Evolutionary conservation across 805 yeast species (phyloP).

Genomic region (Torulaspora quercuum): DNA sequence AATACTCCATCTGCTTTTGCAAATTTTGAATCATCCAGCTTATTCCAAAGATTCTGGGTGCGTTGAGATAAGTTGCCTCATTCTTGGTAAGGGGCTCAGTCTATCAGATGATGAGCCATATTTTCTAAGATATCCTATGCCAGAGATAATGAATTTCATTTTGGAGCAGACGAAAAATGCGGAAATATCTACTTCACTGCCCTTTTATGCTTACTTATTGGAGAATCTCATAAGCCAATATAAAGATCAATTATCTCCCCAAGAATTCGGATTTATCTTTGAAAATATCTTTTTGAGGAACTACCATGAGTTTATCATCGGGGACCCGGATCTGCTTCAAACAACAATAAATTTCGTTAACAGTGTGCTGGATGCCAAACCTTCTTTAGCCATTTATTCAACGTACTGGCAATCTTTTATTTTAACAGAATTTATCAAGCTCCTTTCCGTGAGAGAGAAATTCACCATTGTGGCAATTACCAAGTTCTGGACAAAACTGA

Average conservation of each 20-base stretch:
- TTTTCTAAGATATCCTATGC: constrained; percentile 30
- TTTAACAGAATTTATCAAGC: constrained; percentile 32
- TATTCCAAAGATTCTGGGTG: constrained; percentile 46
- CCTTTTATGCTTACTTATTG: constrained; percentile 44
- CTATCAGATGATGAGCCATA: constrained; percentile 33
- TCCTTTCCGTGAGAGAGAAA: constrained; percentile 44
- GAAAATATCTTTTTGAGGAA: constrained; percentile 39
- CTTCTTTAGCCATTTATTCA: constrained; percentile 44
- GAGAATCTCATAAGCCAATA: constrained; percentile 44
- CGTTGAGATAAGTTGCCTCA: constrained; percentile 59
- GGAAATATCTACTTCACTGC: constrained; percentile 39
- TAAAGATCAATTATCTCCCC: constrained; percentile 33
- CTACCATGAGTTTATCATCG: constrained; percentile 36
- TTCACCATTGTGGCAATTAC: constrained; percentile 48
- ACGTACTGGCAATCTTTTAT: constrained; percentile 28
- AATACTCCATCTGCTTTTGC: constrained; percentile 44
- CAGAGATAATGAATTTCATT: constrained; percentile 30
- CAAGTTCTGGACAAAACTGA: constrained; percentile 51
- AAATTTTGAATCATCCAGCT: constrained; percentile 34
- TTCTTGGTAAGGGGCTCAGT: constrained; percentile 42
- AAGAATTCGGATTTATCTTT: constrained; percentile 39
- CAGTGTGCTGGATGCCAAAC: constrained; percentile 47
- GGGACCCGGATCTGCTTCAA: constrained; percentile 61
- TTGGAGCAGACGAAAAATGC: constrained; percentile 24
- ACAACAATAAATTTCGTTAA: constrained; percentile 50